These are phyloP conservation scores for Cydonia oblonga DNA, from an alignment of 331 rosid genomes.

Conservation along the genomic window DNA sequence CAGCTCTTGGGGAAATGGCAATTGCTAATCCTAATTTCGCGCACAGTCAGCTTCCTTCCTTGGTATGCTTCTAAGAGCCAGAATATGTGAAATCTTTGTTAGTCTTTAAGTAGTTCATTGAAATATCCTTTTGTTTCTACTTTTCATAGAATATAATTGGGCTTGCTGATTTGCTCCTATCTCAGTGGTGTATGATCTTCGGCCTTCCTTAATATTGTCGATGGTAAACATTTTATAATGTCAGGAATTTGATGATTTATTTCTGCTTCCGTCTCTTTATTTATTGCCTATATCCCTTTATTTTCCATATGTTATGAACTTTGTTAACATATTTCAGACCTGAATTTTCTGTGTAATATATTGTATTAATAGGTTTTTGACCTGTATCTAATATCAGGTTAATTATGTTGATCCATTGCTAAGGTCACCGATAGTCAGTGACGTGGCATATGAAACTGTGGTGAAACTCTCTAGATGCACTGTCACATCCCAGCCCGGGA, in stretches of 20 bases:
- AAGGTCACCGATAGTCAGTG: conserved; percentile 72
- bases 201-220: background rate
- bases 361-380: background rate
- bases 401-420: conserved; percentile 76
- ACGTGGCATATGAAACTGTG: conserved; percentile 80
- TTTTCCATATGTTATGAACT: background rate
- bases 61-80: conserved; percentile 46
- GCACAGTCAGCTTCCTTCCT: conserved; percentile 73
- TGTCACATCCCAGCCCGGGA: too few species aligned
- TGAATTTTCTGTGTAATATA: background rate
- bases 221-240: background rate
- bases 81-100: background rate
- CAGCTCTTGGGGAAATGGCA: conserved; percentile 88
- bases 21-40: conserved; percentile 80
- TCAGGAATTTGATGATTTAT: background rate
- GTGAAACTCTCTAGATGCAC: conserved; percentile 78
- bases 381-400: conserved; percentile 48
- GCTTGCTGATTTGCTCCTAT: background rate
- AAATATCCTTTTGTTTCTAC: background rate
- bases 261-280: background rate
- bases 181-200: background rate
- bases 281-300: background rate
- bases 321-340: background rate
- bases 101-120: background rate
- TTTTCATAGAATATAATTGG: background rate